Evolutionary conservation across 2,329 filamentous ascomycete genomes (phyloP).

Genomic region (Aspergillus novoparasiticus): DNA sequence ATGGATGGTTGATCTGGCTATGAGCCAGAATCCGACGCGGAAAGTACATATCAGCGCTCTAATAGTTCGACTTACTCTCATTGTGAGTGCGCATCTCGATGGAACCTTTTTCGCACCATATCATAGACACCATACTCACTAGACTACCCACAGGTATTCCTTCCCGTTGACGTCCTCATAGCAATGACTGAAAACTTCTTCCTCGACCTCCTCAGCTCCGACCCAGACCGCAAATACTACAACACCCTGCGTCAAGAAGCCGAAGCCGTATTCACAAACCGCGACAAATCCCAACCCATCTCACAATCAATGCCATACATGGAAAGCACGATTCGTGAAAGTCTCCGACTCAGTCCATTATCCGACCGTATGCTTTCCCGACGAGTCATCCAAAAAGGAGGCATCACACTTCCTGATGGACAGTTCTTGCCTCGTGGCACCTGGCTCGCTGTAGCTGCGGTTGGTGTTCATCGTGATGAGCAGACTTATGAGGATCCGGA

Average conservation of each 20-base stretch:
- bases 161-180: neutral
- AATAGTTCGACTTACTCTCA: neutral
- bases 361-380: neutral
- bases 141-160: neutral
- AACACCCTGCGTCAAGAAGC: neutral
- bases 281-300: neutral
- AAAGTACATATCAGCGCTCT: neutral
- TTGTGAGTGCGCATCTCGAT: neutral
- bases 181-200: neutral
- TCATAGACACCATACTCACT: neutral
- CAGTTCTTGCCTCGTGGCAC: neutral
- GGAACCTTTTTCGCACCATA: accelerated
- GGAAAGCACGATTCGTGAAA: neutral
- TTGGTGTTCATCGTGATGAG: neutral
- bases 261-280: neutral
- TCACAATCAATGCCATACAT: neutral
- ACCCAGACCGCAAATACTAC: neutral
- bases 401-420: neutral
- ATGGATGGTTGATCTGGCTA: neutral
- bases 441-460: neutral
- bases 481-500: neutral
- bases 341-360: neutral
- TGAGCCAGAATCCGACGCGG: neutral
- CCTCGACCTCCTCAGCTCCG: neutral
- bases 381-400: neutral